phyloP scores from a whole-genome alignment of 2,329 filamentous ascomycete genomes.

The Fusarium praegraminearum region DNA sequence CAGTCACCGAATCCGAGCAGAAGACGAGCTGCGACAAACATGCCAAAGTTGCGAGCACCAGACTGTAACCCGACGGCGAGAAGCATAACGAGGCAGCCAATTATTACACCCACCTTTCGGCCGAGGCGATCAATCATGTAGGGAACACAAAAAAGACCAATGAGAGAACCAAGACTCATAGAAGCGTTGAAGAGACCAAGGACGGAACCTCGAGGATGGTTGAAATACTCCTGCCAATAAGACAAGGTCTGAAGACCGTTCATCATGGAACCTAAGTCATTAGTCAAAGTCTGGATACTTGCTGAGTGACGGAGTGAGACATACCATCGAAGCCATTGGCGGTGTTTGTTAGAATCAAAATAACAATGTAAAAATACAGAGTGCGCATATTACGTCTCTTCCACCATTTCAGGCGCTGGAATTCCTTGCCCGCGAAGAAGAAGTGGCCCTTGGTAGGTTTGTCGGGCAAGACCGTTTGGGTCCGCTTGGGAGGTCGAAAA shows the following conservation, averaged over 20 bases:
- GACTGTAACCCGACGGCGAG: slow-evolving; percentile 23
- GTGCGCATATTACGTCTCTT: slow-evolving; percentile 15
- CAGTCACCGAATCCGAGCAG: slow-evolving; percentile 28
- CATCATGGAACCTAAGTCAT: slow-evolving; percentile 7
- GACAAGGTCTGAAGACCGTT: slow-evolving; percentile 30
- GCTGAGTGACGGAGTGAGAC: rapidly evolving
- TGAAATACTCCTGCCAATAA: slow-evolving; percentile 34
- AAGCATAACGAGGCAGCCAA: slow-evolving; percentile 22
- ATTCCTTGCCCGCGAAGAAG: slow-evolving; percentile 24
- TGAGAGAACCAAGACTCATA: slow-evolving; percentile 31
- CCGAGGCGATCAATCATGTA: slow-evolving; percentile 29
- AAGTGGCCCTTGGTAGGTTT: slow-evolving; percentile 20
- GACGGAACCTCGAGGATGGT: slow-evolving; percentile 18
- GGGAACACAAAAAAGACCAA: slow-evolving; percentile 27
- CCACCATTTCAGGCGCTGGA: slow-evolving; percentile 18
- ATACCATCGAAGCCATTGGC: slow-evolving; percentile 26
- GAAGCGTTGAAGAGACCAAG: slow-evolving; percentile 30
- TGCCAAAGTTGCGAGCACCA: slow-evolving; percentile 27
- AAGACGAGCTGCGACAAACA: slow-evolving; percentile 29
- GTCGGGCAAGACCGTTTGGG: slow-evolving; percentile 23
- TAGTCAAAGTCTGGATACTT: rapidly evolving
- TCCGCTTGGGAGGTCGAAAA: slow-evolving; percentile 14
- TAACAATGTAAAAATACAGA: slow-evolving; percentile 18
- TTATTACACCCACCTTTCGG: slow-evolving; percentile 22
- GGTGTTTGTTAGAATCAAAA: slow-evolving; percentile 19